These are phyloP conservation scores for Bruguiera parviflora DNA, from an alignment of 345 rosid genomes.

Conservation along the genomic window DNA sequence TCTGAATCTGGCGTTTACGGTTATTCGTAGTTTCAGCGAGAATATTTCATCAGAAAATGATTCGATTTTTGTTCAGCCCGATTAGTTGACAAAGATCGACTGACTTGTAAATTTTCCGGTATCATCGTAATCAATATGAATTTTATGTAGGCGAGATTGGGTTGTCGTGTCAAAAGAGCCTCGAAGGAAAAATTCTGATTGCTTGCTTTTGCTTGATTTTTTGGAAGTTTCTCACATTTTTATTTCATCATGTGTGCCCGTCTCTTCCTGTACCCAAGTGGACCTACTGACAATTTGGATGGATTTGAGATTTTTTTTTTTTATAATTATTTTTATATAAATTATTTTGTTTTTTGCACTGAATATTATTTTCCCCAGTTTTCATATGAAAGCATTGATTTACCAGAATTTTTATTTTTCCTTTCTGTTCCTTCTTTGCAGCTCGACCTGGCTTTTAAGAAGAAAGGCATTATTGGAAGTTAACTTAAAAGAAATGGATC, in stretches of 20 bases:
- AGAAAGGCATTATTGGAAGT: slow-evolving; percentile 14
- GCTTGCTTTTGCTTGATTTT: not conserved
- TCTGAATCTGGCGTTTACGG: no score
- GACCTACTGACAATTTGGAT: not conserved
- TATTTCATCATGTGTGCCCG: no score
- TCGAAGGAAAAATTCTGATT: no score
- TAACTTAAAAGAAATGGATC: slow-evolving; percentile 19
- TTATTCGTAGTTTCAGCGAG: no score
- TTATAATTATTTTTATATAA: not conserved
- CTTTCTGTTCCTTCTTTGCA: slow-evolving; percentile 21
- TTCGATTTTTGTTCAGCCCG: no score
- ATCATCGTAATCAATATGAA: no score
- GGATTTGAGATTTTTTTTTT: not conserved
- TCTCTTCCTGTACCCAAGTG: no score
- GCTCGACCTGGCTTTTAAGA: slow-evolving; percentile 24
- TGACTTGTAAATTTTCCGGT: no score
- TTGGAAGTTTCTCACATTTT: not conserved
- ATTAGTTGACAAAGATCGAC: no score
- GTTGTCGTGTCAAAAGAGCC: no score
- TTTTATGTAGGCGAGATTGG: no score
- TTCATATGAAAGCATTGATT: slow-evolving; percentile 1
- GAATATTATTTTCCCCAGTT: not conserved
- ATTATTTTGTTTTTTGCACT: not conserved
- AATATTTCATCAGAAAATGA: no score
- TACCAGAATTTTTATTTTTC: not conserved